Conservation (phyloP, 1,284 basidiomycete species). For the Cutaneotrichosporon sp. region DNA sequence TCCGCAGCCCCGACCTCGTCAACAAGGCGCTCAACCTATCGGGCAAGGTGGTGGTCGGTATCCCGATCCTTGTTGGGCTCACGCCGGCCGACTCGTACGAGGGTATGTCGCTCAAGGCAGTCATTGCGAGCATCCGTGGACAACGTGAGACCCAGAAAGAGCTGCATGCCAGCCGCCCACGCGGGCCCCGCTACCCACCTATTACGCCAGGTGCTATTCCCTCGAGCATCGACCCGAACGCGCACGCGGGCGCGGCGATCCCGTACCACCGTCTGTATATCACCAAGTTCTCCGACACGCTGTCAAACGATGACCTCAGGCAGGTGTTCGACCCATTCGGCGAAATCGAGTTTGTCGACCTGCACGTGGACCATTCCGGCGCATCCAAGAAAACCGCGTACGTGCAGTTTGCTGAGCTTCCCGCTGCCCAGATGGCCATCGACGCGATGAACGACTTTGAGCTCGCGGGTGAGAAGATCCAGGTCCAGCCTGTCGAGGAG, state of each 20-base stretch:
- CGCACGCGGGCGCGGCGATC: constrained; percentile 52
- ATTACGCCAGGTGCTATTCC: constrained; percentile 25
- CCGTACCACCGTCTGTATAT: constrained; percentile 79
- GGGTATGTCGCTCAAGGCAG: constrained; percentile 39
- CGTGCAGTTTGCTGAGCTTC: constrained; percentile 87
- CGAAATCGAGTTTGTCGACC: constrained; percentile 94
- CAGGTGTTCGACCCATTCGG: constrained; percentile 99
- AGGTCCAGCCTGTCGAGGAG: constrained; percentile 87
- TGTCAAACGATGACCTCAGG: constrained; percentile 92
- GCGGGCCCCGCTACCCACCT: constrained; percentile 36
- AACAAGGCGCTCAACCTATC: constrained; percentile 75
- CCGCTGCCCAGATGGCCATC: constrained; percentile 91
- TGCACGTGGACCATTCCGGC: constrained; percentile 71
- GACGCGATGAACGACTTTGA: constrained; percentile 99
- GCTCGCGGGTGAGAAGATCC: constrained; percentile 83
- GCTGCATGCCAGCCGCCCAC: constrained; percentile 5
- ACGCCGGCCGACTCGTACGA: constrained; percentile 89
- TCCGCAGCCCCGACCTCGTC: constrained; percentile 83
- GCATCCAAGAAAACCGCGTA: constrained; percentile 87
- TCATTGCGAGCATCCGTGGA: constrained; percentile 16
- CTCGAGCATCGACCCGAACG: constrained; percentile 40
- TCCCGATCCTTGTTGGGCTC: constrained; percentile 92
- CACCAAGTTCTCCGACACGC: constrained; percentile 92
- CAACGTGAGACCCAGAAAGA: constrained; percentile 19
- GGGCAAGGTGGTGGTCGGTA: constrained; percentile 94